These are phyloP conservation scores for Kuraishia floccosa DNA, from an alignment of 805 yeast genomes.

Conservation along the genomic window DNA sequence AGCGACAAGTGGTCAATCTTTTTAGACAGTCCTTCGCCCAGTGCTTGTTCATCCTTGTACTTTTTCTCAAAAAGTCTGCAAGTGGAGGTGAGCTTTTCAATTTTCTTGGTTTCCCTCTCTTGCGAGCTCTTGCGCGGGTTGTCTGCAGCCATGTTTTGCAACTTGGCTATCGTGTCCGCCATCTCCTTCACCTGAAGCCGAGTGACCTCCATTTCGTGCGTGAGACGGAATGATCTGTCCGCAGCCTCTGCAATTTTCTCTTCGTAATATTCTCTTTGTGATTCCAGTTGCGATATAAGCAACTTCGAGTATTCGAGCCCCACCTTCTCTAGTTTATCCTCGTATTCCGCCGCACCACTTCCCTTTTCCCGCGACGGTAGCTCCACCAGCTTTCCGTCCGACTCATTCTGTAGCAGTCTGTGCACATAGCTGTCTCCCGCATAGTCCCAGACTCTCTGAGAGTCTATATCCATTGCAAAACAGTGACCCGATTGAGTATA, in stretches of 20 bases:
- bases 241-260: slow-evolving; percentile 18
- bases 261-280: slow-evolving; percentile 80
- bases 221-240: slow-evolving; percentile 13
- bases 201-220: slow-evolving; percentile 16
- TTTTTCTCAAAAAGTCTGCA: slow-evolving; percentile 11
- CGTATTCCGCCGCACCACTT: slow-evolving; percentile 8
- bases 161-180: slow-evolving; percentile 17
- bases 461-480: slow-evolving; percentile 76
- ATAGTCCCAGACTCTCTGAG: slow-evolving; percentile 92
- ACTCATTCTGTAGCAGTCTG: slow-evolving; percentile 69
- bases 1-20: slow-evolving; percentile 23
- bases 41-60: slow-evolving; percentile 32
- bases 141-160: slow-evolving; percentile 11
- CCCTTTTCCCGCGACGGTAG: slow-evolving; percentile 27
- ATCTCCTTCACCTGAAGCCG: slow-evolving; percentile 18
- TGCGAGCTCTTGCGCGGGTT: slow-evolving; percentile 1
- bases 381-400: slow-evolving; percentile 86
- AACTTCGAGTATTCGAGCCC: slow-evolving; percentile 76
- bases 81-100: slow-evolving; percentile 8
- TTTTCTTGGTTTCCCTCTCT: slow-evolving; percentile 6
- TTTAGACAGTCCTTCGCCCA: slow-evolving; percentile 28
- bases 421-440: slow-evolving; percentile 89
- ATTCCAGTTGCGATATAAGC: slow-evolving; percentile 68
- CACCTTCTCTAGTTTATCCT: slow-evolving; percentile 39
- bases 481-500: slow-evolving; percentile 72